These are phyloP conservation scores for Auriculariales sp. DNA, from an alignment of 768 basidiomycete species.

Conservation along the genomic window DNA sequence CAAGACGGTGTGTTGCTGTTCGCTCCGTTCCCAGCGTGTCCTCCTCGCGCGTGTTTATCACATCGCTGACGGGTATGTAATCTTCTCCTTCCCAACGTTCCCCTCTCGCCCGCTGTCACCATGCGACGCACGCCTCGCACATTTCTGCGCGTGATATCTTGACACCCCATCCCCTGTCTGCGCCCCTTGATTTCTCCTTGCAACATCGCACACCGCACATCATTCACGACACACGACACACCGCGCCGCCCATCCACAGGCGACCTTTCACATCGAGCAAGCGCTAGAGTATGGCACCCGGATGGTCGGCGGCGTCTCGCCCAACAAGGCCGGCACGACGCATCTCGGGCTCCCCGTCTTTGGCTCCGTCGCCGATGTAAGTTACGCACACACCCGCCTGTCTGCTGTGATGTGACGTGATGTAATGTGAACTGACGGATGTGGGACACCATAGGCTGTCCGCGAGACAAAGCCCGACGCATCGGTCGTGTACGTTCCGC, in stretches of 20 bases:
- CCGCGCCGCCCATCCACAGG: constrained; percentile 33
- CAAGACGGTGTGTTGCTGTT: constrained; percentile 60
- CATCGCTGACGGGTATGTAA: background rate
- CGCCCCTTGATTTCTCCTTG: background rate
- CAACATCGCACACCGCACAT: background rate
- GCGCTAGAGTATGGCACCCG: constrained; percentile 90
- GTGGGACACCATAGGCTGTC: constrained; percentile 76
- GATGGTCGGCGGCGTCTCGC: constrained; percentile 96
- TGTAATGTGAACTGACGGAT: constrained; percentile 4
- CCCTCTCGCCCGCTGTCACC: too few species aligned
- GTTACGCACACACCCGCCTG: constrained; percentile 8
- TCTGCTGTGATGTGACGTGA: constrained; percentile 1
- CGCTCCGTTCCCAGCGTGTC: background rate
- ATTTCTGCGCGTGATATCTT: too few species aligned
- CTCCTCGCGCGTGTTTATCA: background rate
- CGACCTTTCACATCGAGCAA: constrained; percentile 91
- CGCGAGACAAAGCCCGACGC: constrained; percentile 79
- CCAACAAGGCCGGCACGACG: constrained; percentile 89
- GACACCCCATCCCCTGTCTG: constrained; percentile 5
- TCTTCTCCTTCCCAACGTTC: background rate
- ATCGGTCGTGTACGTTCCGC: constrained; percentile 93
- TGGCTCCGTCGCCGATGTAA: constrained; percentile 78
- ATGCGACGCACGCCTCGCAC: too few species aligned
- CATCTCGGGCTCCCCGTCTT: constrained; percentile 94
- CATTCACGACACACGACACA: too few species aligned